A percentile compares a stretch with the other conserved stretches of the same genome.
phyloP scores from a whole-genome alignment of 83 land plant genomes.

The Thuja plicata region DNA sequence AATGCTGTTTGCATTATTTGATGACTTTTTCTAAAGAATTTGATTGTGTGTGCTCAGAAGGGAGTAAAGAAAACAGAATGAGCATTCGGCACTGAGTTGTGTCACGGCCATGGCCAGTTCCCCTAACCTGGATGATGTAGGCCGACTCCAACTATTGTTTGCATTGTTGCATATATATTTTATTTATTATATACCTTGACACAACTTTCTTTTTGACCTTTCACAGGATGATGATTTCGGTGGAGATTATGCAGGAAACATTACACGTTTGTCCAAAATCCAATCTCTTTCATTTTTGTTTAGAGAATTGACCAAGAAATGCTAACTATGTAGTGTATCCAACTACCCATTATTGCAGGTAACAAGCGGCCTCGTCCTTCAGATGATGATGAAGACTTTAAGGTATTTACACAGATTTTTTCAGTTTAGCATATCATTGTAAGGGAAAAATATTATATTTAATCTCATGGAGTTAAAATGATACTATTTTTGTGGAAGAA shows the following conservation, averaged over 20 bases:
- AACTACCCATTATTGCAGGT: neutral
- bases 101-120: slow-evolving; percentile 2
- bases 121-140: slow-evolving; percentile 8
- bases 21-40: neutral
- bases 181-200: neutral
- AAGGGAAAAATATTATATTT: no score
- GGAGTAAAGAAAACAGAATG: neutral
- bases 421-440: neutral
- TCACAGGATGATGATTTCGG: slow-evolving; percentile 9
- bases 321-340: neutral
- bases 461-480: no score
- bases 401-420: neutral
- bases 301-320: neutral
- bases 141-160: neutral
- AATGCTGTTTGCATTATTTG: neutral
- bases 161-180: neutral
- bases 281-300: neutral
- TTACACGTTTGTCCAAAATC: neutral
- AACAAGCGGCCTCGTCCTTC: neutral
- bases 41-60: neutral
- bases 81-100: neutral
- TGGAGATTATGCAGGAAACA: slow-evolving; percentile 11
- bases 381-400: slow-evolving; percentile 11
- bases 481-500: no score
- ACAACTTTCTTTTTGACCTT: neutral